Base-by-base conservation (phyloP, 768 basidiomycete genomes). In the Dictyophora rubrovolvata region DNA sequence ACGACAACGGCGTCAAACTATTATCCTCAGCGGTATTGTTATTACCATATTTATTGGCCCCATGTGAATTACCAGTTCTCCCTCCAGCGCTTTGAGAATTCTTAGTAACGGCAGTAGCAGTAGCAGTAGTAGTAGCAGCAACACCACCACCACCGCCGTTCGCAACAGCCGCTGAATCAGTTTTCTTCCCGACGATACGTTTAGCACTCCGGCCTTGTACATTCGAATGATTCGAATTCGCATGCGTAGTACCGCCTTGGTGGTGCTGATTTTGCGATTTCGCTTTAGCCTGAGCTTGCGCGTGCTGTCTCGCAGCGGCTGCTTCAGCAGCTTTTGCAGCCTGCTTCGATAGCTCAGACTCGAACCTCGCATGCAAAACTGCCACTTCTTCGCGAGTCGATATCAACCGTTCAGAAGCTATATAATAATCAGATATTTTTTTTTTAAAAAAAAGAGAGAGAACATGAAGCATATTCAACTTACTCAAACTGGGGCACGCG, bases 291-390 rank as follows among this genome's bases (percentile, higher is more conserved):
- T 55, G 64, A 64, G 61, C 60, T 59, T 47, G 61, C 64, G 52
- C 66, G 60, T 50, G 65, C 61, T 42, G 42, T 42, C n/a, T 12
- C n/a, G 14, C n/a, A n/a, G 42, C 83, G 23, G 77, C 78, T 18
- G 79, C 80, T 63, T 78, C 74, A 16, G 72, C 74, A 1, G 72
- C 76, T 64, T 80, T 85, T 12, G 77, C 75, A 1, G 85, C 83
- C 65, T 90, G 87, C 36, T 84, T 75, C 20, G 81, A 79, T 46
- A 92, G 74, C 72, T 91, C 90, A 16, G 73, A 77, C 69, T 89
- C 86, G 65, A 92, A 88, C 61, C 81, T 81, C 54, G 75, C 76
- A 42, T 85, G 83, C 51, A 90, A 74, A 56, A 74, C 72, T 5
- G 79, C 72, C 42, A 87, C 85, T 72, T 90, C 86, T 64, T 81